Base-by-base conservation (phyloP, 2,329 filamentous ascomycete genomes). In the Colletotrichum coccodes region DNA sequence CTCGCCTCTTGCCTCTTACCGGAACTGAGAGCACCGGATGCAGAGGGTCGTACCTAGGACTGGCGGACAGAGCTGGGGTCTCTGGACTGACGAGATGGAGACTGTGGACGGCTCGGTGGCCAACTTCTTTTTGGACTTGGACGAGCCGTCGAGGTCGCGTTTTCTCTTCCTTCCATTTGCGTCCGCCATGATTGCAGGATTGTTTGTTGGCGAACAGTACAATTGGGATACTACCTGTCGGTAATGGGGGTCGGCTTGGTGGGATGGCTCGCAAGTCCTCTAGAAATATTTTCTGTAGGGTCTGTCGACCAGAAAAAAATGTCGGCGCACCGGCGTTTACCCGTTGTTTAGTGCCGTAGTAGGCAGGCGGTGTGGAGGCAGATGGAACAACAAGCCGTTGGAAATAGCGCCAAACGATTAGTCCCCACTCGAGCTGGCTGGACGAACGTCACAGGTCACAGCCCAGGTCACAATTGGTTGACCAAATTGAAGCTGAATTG, bases 91-190 rank as follows among this genome's bases (percentile, higher is more conserved):
- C 36, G 84, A 81, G 34, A 89, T 80, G 47, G 79, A 82, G 61
- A 86, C 79, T 38, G 77, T 80, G 28, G 79, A 71, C 54, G 79
- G 73, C 18, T 79, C 62, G 11, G 73, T 73, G 14, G 64, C 64
- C 14, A 86, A 83, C 77, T 88, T 89, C 77, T 84, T 89, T 71
- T 85, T 84, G 28, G 82, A 78, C 64, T 82, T 83, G 2, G 78
- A 76, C 3, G 76, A 74, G 44, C 78, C 75, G 12, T 84, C 82
- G 42, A 80, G 80, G 21, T 80, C 79, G 70, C 85, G 82, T 79
- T 90, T 90, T 65, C 87, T 82, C 78, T 90, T 90, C 75, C 85
- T 86, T 65, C 74, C 78, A 68, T 76, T 81, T 44, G 75, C 66
- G 54, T 80, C 78, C 36, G 78, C 78, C 83, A 85, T 85, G 42